phyloP scores from a whole-genome alignment of 495 filamentous ascomycete genomes.

The Penicillium bovifimosum region DNA sequence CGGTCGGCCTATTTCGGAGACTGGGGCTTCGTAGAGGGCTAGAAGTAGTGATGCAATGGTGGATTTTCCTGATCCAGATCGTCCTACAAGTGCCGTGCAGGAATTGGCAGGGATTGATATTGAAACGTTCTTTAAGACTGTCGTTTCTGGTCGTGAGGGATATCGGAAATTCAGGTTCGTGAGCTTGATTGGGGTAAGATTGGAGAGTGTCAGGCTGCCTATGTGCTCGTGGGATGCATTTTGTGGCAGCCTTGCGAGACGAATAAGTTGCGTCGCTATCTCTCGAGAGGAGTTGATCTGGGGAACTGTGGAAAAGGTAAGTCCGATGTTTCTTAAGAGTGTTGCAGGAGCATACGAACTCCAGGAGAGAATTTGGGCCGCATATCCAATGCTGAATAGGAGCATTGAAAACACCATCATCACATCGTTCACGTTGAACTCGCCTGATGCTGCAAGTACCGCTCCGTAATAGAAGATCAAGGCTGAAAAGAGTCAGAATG shows the following conservation, averaged over 20 bases:
- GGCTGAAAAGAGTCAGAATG: slow-evolving; percentile 37
- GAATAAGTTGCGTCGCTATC: slow-evolving; percentile 67
- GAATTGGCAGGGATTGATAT: slow-evolving; percentile 54
- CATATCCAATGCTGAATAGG: slow-evolving; percentile 72
- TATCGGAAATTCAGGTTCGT: slow-evolving; percentile 62
- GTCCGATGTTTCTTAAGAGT: background rate
- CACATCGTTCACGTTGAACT: slow-evolving; percentile 50
- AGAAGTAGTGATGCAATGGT: slow-evolving; percentile 75
- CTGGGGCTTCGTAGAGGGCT: slow-evolving; percentile 51
- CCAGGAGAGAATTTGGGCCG: slow-evolving; percentile 59
- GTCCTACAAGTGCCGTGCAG: slow-evolving; percentile 71
- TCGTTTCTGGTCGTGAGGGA: slow-evolving; percentile 48
- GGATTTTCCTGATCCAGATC: slow-evolving; percentile 84
- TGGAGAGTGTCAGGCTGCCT: slow-evolving; percentile 39
- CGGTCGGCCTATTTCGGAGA: slow-evolving; percentile 12
- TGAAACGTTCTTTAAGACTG: slow-evolving; percentile 54
- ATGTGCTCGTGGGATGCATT: slow-evolving; percentile 53
- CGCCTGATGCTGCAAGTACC: slow-evolving; percentile 45
- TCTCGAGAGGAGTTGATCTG: slow-evolving; percentile 70
- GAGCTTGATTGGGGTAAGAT: slow-evolving; percentile 58
- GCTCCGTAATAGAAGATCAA: slow-evolving; percentile 82
- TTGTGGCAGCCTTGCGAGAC: slow-evolving; percentile 57
- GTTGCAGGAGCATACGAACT: slow-evolving; percentile 31
- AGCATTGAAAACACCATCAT: slow-evolving; percentile 76
- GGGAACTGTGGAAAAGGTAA: slow-evolving; percentile 48